Evolutionary conservation across 208 protist genomes (phyloP), one percentile per base, ranked within the genome.

Genomic region (Crithidia acanthocephali): DNA sequence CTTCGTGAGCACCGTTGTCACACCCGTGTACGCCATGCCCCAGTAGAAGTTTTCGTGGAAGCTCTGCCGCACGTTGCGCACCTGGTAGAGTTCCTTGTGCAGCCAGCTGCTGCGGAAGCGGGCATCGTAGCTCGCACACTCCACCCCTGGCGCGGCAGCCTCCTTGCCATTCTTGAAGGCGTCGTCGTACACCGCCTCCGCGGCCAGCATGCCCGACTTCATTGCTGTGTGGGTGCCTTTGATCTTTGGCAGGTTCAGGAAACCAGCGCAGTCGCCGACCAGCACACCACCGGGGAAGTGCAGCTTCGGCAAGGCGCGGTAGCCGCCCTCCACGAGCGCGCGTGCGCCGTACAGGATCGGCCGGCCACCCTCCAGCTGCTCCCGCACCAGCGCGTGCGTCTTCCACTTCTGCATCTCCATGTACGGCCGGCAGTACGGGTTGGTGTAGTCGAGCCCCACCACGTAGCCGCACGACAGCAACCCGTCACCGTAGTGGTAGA

Each of bases 181-280:
- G 16, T 94, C 85, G 5, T 75, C 84, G 70, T 82, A 92, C 5
- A 95, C 59, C 15, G 92, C 85, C 75, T 99, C 97, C 5, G 94
- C 98, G 7, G 98, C 89, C 5, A 94, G 81, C 58, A 94, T 92
- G 28, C 87, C 89, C 33, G 83, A 90, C 75, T 96, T 94, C 98
- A 99, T 99, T n/a, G 98, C 98, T 2, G 95, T 99, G 93, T 99
- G 98, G 5, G 91, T 98, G 56, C 97, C 97, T 78, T 99, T 99
- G 74, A 99, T 98, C 67, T 99, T 98, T 25, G 98, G 95, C 28
- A 99, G 80, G 76, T 99, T 99, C 23, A 99, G 76, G 72, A 99
- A 99, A 15, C 98, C 98, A 9, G 98, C 98, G 23, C 91, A 91
- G 88, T 99, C 98, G 42, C 98, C 98, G 48, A 99, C 83, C 5